These are phyloP conservation scores for Coemansia sp. DNA, from an alignment of 192 early-diverging fungal species.

Conservation along the genomic window DNA sequence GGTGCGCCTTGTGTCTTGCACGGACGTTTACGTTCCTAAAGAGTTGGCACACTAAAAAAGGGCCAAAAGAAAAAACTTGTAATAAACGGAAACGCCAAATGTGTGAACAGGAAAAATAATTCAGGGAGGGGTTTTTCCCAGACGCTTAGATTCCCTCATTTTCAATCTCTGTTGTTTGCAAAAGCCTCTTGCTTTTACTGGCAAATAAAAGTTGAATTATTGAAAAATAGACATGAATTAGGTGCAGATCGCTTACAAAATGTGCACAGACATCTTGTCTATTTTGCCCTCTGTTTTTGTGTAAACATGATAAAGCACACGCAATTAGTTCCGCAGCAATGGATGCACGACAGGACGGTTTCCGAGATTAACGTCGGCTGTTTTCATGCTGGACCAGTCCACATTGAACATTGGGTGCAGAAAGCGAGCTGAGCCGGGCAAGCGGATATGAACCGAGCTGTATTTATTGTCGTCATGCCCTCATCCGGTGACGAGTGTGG, in stretches of 20 bases:
- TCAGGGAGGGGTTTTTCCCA: neutral
- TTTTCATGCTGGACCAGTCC: too few relatives aligned
- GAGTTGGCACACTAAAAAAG: neutral
- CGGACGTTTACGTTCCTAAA: neutral
- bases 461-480: neutral
- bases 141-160: neutral
- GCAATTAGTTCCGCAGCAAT: too few relatives aligned
- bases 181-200: neutral
- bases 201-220: too few relatives aligned
- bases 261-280: too few relatives aligned
- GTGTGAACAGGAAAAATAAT: neutral
- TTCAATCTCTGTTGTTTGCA: neutral
- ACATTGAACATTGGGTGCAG: neutral
- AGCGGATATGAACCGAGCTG: too few relatives aligned
- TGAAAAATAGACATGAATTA: too few relatives aligned
- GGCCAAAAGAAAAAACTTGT: neutral
- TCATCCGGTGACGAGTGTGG: neutral
- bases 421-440: neutral
- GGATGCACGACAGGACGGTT: too few relatives aligned
- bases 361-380: too few relatives aligned
- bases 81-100: neutral
- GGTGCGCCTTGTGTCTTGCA: conserved; percentile 1
- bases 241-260: too few relatives aligned
- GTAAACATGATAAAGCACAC: too few relatives aligned
- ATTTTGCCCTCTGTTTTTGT: too few relatives aligned